Evolutionary conservation across 129 eudicot species (phyloP), one percentile per base, ranked within the genome.

Genomic region (Helichrysum umbraculigerum): DNA sequence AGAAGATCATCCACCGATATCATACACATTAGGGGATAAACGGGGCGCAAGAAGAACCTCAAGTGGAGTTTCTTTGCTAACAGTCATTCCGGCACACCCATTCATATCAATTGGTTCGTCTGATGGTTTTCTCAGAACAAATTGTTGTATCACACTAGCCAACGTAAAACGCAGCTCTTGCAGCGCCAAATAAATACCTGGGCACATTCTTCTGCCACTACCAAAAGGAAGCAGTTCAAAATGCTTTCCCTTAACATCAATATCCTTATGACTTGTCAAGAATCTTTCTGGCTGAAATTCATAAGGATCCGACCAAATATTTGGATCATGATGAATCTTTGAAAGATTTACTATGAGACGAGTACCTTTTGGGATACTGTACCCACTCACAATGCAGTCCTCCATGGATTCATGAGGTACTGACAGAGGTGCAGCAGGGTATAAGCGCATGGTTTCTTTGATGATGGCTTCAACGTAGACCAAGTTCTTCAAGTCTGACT

Each of bases 201-300:
- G 85, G 7, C 85, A 81, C 71, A 70, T 61, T 41, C 81, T 75
- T 34, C 85, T 68, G 3, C 81, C 85, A 15, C 76, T 61, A 41
- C 85, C 80, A 51, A 81, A 81, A 0, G 85, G 81, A 33, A 81
- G 41, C 71, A 75, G 19, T n/a, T 75, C 64, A 4, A 11, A 76
- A 52, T 41, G 50, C 15, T 41, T 41, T 41, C 50, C 50, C 50
- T 41, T 41, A 10, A 41, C 14, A 41, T 41, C 14, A 41, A 9
- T 14, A 44, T 44, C 52, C 52, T 44, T 44, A 44, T 44, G 52
- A 44, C 52, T 44, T 2, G 52, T 44, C 17, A 12, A 44, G 17
- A 44, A 44, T 42, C 52, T 44, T 14, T 11, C 52, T 11, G 52
- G 52, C 52, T 12, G 52, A 44, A 44, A 44, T 2, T 12, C 17